Evolutionary conservation across 495 filamentous ascomycete genomes (phyloP), one percentile per base, ranked within the genome.

Genomic region (Xylaria grammica): DNA sequence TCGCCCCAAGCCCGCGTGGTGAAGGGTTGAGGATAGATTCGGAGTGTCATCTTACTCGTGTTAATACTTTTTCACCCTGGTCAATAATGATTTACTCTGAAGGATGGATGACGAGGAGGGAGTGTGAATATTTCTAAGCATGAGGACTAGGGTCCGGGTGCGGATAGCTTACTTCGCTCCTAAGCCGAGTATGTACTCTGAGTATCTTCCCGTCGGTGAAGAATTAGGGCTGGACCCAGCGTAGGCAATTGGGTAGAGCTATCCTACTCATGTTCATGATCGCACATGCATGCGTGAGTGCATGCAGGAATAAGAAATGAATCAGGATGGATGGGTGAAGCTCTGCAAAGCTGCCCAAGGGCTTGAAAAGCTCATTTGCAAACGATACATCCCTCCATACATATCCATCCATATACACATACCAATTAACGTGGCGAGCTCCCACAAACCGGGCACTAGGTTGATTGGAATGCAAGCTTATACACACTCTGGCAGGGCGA

Each of bases 271-370:
- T 60, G 30, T 29, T 26, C 30, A 59, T 48, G 42, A 42, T 24
- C n/a, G n/a, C 20, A 38, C 19, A 24, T 15, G 9, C 6, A 24
- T 59, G 27, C 20, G n/a, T 3, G 5, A 17, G 8, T 20, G n/a
- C 19, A 40, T 5, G 20, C 45, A 51, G 24, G 32, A 38, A 24
- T 11, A 38, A 19, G 26, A 19, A 34, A 26, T 17, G 4, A 27
- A n/a, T n/a, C n/a, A n/a, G n/a, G n/a, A n/a, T n/a, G n/a, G n/a
- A n/a, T n/a, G n/a, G n/a, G 15, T 29, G 44, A 8, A 27, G 30
- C 22, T 38, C 58, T 60, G 45, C 58, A 60, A 24, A 38, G 30
- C 45, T 38, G 22, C 58, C 45, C 45, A 60, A 60, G 9, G 22
- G 11, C 11, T 36, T 49, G 32, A 42, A 8, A 29, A 19, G 58